Evolutionary conservation across 345 rosid genomes (phyloP).

Genomic region (Aquilaria yunnanensis): DNA sequence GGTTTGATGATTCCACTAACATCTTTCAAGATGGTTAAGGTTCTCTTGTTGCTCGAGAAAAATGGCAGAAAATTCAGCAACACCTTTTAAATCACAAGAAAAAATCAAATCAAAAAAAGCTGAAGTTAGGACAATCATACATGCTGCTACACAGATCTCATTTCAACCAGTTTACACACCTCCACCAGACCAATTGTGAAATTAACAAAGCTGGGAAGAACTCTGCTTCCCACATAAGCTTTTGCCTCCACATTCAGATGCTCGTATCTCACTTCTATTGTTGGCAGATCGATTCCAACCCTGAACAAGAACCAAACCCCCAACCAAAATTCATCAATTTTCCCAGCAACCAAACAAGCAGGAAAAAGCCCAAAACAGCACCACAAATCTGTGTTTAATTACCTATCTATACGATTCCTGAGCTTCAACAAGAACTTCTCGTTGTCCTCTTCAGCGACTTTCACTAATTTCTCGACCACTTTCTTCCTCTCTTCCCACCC

Average conservation of each 20-base stretch:
- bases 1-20: conserved; percentile 71
- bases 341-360: too few relatives aligned
- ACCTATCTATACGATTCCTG: conserved; percentile 29
- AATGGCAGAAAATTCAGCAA: conserved; percentile 27
- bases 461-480: conserved; percentile 32
- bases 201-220: conserved; percentile 37
- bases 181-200: conserved; percentile 28
- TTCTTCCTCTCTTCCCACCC: conserved; percentile 29
- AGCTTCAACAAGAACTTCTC: conserved; percentile 35
- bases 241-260: conserved; percentile 38
- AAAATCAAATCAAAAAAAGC: too few relatives aligned
- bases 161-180: conserved; percentile 18
- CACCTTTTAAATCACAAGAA: conserved; percentile 11
- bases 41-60: conserved; percentile 46
- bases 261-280: conserved; percentile 48
- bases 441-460: conserved; percentile 32
- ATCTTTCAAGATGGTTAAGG: conserved; percentile 51
- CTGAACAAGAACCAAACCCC: conserved; percentile 14
- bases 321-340: too few relatives aligned
- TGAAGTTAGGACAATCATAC: too few relatives aligned
- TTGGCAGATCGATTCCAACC: conserved; percentile 46
- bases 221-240: conserved; percentile 38
- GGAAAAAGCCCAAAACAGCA: too few relatives aligned
- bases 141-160: too few relatives aligned
- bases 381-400: neutral